A percentile compares a stretch with the other conserved stretches of the same genome.
These are phyloP conservation scores for Corynespora cassiicola DNA, from an alignment of 2,329 filamentous ascomycete species.

Conservation along the genomic window DNA sequence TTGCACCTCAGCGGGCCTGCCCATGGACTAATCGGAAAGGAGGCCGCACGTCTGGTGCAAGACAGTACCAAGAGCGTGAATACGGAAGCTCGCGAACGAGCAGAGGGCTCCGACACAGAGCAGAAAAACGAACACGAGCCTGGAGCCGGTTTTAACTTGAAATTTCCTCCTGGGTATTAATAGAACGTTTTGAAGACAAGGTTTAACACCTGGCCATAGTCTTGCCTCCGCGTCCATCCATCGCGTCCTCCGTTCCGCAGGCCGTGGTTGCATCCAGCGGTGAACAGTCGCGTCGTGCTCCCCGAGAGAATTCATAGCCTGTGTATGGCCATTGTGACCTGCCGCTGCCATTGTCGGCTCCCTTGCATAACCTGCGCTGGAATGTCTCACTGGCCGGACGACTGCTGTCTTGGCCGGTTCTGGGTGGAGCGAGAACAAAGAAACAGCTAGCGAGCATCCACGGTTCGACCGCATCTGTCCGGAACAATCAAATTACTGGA, in stretches of 20 bases:
- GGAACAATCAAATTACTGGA: conserved; percentile 44
- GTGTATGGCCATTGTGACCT: conserved; percentile 23
- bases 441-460: conserved; percentile 35
- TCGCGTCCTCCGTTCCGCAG: conserved; percentile 4
- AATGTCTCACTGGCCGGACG: conserved; percentile 41
- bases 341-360: conserved; percentile 35
- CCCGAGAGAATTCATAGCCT: conserved; percentile 19
- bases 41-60: conserved; percentile 40
- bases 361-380: conserved; percentile 42
- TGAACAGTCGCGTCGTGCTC: conserved; percentile 20
- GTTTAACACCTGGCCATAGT: conserved; percentile 20
- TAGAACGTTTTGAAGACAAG: conserved; percentile 15
- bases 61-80: conserved; percentile 40
- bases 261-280: conserved; percentile 23
- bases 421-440: conserved; percentile 42
- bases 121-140: conserved; percentile 20
- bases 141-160: conserved; percentile 29
- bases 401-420: conserved; percentile 39
- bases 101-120: conserved; percentile 17
- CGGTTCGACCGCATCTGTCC: conserved; percentile 37
- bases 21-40: conserved; percentile 43
- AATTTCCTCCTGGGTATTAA: conserved; percentile 43
- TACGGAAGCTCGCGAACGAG: conserved; percentile 23
- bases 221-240: conserved; percentile 1
- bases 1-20: conserved; percentile 41